Conservation (phyloP, 208 protist genomes). For the Wallacemonas sp. region DNA sequence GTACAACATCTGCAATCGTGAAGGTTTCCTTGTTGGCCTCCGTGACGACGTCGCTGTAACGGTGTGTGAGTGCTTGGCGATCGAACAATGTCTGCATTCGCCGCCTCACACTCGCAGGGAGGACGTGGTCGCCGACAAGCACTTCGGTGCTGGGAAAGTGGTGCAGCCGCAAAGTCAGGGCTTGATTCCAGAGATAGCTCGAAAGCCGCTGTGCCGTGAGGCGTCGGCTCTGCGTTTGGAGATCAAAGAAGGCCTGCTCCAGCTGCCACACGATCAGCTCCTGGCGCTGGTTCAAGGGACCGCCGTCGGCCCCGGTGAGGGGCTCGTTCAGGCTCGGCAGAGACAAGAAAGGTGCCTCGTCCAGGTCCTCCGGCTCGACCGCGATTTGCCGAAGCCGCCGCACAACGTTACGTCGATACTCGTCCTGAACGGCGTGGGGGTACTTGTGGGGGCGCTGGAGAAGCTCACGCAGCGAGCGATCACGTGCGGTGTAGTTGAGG, state of each 20-base stretch:
- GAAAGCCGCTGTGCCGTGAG: conserved; percentile 74
- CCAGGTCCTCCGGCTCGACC: conserved; percentile 68
- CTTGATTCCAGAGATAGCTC: conserved; percentile 90
- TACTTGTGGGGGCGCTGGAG: conserved; percentile 84
- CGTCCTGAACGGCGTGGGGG: conserved; percentile 75
- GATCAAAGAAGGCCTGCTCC: conserved; percentile 73
- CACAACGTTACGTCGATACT: conserved; percentile 78
- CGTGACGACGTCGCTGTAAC: conserved; percentile 37
- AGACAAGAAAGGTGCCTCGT: conserved; percentile 67
- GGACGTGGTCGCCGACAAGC: conserved; percentile 68
- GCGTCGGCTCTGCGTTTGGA: conserved; percentile 56
- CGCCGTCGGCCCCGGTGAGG: conserved; percentile 26
- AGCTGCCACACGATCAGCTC: conserved; percentile 68
- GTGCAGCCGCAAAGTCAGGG: conserved; percentile 73
- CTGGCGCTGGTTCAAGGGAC: conserved; percentile 40
- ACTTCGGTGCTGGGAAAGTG: conserved; percentile 47
- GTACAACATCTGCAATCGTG: conserved; percentile 76
- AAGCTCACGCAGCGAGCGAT: conserved; percentile 68
- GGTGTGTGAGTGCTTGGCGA: conserved; percentile 17
- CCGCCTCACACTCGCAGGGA: conserved; percentile 41
- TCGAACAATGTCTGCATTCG: conserved; percentile 12
- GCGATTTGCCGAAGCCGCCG: conserved; percentile 68
- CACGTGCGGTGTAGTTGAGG: conserved; percentile 73
- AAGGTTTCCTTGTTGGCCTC: conserved; percentile 35
- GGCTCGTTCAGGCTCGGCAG: conserved; percentile 48